These are phyloP conservation scores for Pseudofabraea citricarpa DNA, from an alignment of 2,329 filamentous ascomycete genomes.

Conservation along the genomic window DNA sequence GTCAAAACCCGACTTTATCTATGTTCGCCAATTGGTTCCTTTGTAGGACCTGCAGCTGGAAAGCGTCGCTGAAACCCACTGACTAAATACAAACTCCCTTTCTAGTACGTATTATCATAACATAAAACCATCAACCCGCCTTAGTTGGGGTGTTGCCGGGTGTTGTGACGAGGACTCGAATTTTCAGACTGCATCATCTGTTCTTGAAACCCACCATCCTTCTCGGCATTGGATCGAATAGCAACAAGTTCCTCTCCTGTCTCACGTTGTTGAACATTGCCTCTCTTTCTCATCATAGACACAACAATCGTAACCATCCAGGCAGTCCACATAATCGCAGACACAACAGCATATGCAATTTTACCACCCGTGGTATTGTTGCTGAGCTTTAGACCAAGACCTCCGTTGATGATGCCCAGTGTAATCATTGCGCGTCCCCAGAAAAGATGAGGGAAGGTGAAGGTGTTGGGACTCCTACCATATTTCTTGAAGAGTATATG, in stretches of 20 bases:
- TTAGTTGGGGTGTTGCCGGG: no score
- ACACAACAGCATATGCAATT: slow-evolving; percentile 52
- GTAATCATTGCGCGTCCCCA: slow-evolving; percentile 53
- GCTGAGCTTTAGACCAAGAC: slow-evolving; percentile 52
- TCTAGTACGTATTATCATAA: no score
- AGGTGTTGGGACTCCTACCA: slow-evolving; percentile 41
- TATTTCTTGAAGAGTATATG: slow-evolving; percentile 43
- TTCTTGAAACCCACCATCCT: no score
- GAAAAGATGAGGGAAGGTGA: slow-evolving; percentile 51
- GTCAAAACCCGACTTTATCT: no score
- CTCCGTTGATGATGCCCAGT: slow-evolving; percentile 59
- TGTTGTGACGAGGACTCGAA: no score
- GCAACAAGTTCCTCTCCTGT: slow-evolving; percentile 1
- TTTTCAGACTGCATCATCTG: no score
- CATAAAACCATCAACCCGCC: no score
- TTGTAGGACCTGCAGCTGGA: no score
- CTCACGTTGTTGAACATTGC: slow-evolving; percentile 3
- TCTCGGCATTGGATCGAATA: not conserved
- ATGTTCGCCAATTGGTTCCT: no score
- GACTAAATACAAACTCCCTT: no score
- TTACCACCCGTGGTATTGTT: slow-evolving; percentile 33
- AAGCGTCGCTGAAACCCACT: no score
- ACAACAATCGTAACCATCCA: slow-evolving; percentile 35
- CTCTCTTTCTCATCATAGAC: slow-evolving; percentile 8
- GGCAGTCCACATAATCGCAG: slow-evolving; percentile 41